Conservation (phyloP, 352 stramenopile genomes). For the Globisporangium cylindrosporum region DNA sequence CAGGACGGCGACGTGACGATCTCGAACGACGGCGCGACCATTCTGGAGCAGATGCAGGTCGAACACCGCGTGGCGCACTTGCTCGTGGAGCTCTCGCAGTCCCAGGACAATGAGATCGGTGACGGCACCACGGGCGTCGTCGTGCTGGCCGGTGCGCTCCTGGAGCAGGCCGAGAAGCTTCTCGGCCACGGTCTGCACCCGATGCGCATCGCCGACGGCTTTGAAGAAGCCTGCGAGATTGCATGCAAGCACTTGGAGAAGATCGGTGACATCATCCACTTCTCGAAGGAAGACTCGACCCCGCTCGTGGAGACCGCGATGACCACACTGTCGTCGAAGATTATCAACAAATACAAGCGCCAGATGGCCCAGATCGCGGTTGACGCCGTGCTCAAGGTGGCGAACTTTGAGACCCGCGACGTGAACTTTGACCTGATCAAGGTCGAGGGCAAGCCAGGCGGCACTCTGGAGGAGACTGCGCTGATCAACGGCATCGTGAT, state of each 20-base stretch:
- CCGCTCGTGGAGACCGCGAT: constrained; percentile 96
- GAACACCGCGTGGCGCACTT: constrained; percentile 98
- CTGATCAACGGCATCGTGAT: constrained; percentile 99
- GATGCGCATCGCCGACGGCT: constrained; percentile 98
- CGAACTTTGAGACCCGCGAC: constrained; percentile 97
- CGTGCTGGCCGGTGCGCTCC: constrained; percentile 95
- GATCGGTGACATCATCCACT: constrained; percentile 97
- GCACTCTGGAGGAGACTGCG: constrained; percentile 96
- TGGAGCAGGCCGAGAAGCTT: constrained; percentile 98
- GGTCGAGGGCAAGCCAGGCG: constrained; percentile 97
- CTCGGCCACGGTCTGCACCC: constrained; percentile 97
- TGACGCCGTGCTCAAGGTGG: constrained; percentile 96
- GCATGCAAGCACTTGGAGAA: constrained; percentile 94
- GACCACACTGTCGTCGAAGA: constrained; percentile 99
- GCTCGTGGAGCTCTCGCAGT: constrained; percentile 98
- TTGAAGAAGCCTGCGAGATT: constrained; percentile 97
- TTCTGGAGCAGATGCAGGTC: constrained; percentile 99
- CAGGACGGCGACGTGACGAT: constrained; percentile 99
- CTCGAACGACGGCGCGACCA: constrained; percentile 99
- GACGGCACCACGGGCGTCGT: constrained; percentile 99
- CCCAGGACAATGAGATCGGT: constrained; percentile 99
- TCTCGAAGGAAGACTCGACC: constrained; percentile 92
- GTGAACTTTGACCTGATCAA: constrained; percentile 99
- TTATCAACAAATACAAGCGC: constrained; percentile 98
- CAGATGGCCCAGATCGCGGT: constrained; percentile 99